phyloP scores from a whole-genome alignment of 768 basidiomycete species.

The Psilocybe sp. region DNA sequence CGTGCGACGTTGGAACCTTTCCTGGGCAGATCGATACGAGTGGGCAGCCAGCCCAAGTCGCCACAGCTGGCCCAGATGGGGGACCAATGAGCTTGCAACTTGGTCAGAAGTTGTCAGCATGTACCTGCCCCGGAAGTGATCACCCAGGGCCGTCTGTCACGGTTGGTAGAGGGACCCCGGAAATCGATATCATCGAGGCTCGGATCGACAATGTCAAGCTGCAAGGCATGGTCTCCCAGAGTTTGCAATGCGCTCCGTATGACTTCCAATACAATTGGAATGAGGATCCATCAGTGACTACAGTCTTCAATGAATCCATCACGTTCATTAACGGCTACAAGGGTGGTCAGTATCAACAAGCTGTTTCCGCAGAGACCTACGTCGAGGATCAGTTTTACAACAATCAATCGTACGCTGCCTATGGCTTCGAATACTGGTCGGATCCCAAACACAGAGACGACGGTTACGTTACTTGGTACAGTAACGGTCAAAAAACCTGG shows the following conservation, averaged over 20 bases:
- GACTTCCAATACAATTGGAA: conserved; percentile 64
- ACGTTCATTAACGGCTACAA: conserved; percentile 65
- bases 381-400: conserved; percentile 57
- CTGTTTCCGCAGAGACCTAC: conserved; percentile 60
- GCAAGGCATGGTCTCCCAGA: conserved; percentile 74
- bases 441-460: conserved; percentile 60
- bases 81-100: conserved; percentile 70
- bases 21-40: conserved; percentile 71
- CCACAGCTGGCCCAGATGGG: conserved; percentile 47
- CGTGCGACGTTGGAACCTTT: conserved; percentile 86
- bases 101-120: conserved; percentile 84
- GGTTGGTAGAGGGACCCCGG: conserved; percentile 79
- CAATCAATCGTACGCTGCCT: conserved; percentile 51
- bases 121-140: conserved; percentile 82
- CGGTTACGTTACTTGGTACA: conserved; percentile 85
- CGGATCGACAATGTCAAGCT: conserved; percentile 55
- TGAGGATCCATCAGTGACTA: conserved; percentile 47
- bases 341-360: conserved; percentile 74
- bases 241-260: conserved; percentile 79
- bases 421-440: conserved; percentile 81
- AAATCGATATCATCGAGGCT: conserved; percentile 91
- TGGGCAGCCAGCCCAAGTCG: conserved; percentile 55
- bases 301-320: conserved; percentile 46
- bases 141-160: conserved; percentile 81
- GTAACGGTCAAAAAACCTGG: conserved; percentile 68